Percentiles rank a stretch among this genome's conserved stretches.
Evolutionary conservation across 805 yeast species (phyloP).

Genomic region (Candida tallmaniae): DNA sequence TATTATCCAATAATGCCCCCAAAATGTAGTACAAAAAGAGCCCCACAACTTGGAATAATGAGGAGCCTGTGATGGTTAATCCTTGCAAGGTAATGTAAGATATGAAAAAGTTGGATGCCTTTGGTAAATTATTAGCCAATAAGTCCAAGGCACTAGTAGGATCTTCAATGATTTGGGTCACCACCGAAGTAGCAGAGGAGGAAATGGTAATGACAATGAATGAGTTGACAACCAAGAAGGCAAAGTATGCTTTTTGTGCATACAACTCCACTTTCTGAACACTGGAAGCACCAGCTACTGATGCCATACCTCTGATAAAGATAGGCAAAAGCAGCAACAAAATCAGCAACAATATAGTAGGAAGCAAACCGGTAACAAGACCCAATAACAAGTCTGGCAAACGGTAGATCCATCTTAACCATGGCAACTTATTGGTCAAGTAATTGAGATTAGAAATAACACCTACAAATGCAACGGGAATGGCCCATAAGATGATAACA

Average conservation of each 20-base stretch:
- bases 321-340: conserved; percentile 87
- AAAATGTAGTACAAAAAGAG: conserved; percentile 56
- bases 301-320: conserved; percentile 68
- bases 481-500: conserved; percentile 80
- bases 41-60: conserved; percentile 57
- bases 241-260: conserved; percentile 66
- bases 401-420: conserved; percentile 69
- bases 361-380: conserved; percentile 81
- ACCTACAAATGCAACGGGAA: conserved; percentile 98
- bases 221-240: conserved; percentile 66
- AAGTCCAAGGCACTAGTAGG: conserved; percentile 57
- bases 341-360: conserved; percentile 73
- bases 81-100: conserved; percentile 69
- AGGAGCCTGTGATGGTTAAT: conserved; percentile 58
- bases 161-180: conserved; percentile 52
- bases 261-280: conserved; percentile 54
- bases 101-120: conserved; percentile 67
- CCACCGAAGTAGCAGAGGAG: conserved; percentile 67
- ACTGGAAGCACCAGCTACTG: conserved; percentile 54
- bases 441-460: conserved; percentile 80
- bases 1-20: conserved; percentile 53
- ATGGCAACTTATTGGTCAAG: conserved; percentile 65
- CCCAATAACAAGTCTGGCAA: conserved; percentile 73
- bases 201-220: conserved; percentile 68
- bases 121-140: conserved; percentile 66